These are phyloP conservation scores for Xylaria sp. DNA, from an alignment of 2,329 filamentous ascomycete species.

Conservation along the genomic window DNA sequence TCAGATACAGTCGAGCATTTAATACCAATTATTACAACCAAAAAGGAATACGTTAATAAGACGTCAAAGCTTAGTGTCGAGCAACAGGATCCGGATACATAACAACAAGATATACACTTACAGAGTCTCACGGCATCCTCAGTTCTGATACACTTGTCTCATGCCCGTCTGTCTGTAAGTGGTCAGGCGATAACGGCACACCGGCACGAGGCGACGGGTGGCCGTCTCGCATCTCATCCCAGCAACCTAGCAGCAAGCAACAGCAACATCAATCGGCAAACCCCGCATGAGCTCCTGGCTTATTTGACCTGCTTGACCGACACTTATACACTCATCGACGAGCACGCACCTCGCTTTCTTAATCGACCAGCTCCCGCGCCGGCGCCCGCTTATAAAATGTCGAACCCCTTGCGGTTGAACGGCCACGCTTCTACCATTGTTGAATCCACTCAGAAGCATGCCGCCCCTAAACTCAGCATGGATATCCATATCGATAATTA, in stretches of 20 bases:
- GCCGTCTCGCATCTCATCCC: slow-evolving; percentile 4
- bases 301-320: slow-evolving; percentile 4
- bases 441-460: slow-evolving; percentile 24
- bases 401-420: slow-evolving; percentile 17
- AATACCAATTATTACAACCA: not conserved
- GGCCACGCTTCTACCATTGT: slow-evolving; percentile 9
- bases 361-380: not conserved
- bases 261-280: slow-evolving; percentile 23
- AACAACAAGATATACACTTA: not conserved
- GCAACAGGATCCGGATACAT: not conserved
- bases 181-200: slow-evolving; percentile 21
- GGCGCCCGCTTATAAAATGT: slow-evolving; percentile 24
- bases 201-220: slow-evolving; percentile 18
- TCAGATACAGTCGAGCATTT: not conserved
- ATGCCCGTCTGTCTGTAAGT: not conserved
- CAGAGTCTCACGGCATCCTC: not conserved
- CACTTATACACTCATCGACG: not conserved
- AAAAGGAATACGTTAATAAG: not conserved
- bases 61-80: not conserved
- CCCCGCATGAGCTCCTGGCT: slow-evolving; percentile 32
- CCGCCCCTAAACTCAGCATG: slow-evolving; percentile 53
- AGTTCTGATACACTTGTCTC: not conserved
- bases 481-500: slow-evolving; percentile 64
- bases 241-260: slow-evolving; percentile 1
- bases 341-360: not conserved